phyloP scores from a whole-genome alignment of 78 protist genomes.

The Dictyostelium brefeldianum region DNA sequence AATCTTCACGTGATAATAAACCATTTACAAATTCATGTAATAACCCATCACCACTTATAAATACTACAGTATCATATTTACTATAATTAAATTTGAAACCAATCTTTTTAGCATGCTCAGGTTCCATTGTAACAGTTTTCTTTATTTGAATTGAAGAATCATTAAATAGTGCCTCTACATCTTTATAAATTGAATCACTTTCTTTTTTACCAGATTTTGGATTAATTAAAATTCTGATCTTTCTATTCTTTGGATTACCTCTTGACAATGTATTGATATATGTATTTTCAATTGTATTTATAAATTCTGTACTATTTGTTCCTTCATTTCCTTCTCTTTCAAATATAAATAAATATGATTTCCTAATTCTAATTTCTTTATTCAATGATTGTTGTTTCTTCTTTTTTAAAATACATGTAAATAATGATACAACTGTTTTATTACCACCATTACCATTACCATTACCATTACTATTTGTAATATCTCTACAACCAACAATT shows the following conservation, averaged over 20 bases:
- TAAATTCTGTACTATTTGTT: no score
- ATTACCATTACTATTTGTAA: neutral
- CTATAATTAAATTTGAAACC: constrained; percentile 40
- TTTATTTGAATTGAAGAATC: constrained; percentile 39
- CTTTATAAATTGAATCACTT: constrained; percentile 30
- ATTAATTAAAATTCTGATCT: constrained; percentile 43
- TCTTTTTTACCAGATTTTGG: constrained; percentile 57
- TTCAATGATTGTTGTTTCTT: neutral
- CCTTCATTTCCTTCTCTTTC: no score
- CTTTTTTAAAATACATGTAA: neutral
- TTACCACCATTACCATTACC: neutral
- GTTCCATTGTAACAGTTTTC: constrained; percentile 47
- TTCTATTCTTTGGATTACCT: constrained; percentile 61
- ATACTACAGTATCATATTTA: constrained; percentile 62
- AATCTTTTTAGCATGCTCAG: constrained; percentile 67
- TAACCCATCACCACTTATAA: constrained; percentile 69
- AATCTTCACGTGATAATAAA: constrained; percentile 56
- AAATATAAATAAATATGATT: neutral
- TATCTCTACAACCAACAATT: constrained; percentile 1
- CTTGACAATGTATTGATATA: neutral
- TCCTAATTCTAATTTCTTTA: constrained; percentile 13
- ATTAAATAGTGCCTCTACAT: constrained; percentile 24
- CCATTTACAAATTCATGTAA: constrained; percentile 80
- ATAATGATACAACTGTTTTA: neutral
- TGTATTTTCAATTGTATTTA: no score